These are phyloP conservation scores for Suhomyces guaymorum DNA, from an alignment of 1,139 yeast genomes.

Conservation along the genomic window DNA sequence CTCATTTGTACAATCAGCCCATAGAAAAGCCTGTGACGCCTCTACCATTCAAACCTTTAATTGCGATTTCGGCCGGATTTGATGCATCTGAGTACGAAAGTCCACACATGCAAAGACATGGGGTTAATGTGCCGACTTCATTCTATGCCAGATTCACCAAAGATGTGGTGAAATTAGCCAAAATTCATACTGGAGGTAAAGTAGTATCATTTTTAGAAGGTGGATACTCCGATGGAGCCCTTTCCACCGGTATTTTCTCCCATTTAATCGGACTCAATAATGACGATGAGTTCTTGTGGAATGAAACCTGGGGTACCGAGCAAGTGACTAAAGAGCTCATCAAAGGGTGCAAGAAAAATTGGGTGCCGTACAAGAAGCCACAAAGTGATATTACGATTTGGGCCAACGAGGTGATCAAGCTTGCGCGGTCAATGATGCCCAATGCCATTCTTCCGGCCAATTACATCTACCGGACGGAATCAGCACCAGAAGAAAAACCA, in stretches of 20 bases:
- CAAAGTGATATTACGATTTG: conserved; percentile 51
- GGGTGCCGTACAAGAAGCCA: conserved; percentile 60
- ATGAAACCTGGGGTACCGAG: conserved; percentile 60
- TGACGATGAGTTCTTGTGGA: conserved; percentile 56
- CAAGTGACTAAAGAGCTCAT: conserved; percentile 65
- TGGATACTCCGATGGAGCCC: conserved; percentile 84
- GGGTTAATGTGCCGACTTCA: conserved; percentile 79
- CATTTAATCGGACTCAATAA: conserved; percentile 66
- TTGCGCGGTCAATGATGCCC: conserved; percentile 74
- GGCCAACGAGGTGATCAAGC: conserved; percentile 67
- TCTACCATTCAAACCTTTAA: conserved; percentile 66
- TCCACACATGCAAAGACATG: conserved; percentile 83
- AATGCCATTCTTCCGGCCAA: conserved; percentile 46
- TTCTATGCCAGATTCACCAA: conserved; percentile 74
- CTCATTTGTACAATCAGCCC: conserved; percentile 30
- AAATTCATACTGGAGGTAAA: conserved; percentile 60
- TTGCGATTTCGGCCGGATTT: conserved; percentile 81
- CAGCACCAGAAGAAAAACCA: conserved; percentile 14
- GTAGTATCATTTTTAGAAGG: conserved; percentile 78
- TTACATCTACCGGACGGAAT: conserved; percentile 36
- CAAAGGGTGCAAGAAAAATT: conserved; percentile 68
- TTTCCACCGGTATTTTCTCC: conserved; percentile 77
- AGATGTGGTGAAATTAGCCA: conserved; percentile 69
- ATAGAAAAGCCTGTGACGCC: conserved; percentile 37
- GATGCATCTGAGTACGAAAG: conserved; percentile 87